Evolutionary conservation across 192 early-diverging fungal species (phyloP).

Genomic region (Coemansia sp.): DNA sequence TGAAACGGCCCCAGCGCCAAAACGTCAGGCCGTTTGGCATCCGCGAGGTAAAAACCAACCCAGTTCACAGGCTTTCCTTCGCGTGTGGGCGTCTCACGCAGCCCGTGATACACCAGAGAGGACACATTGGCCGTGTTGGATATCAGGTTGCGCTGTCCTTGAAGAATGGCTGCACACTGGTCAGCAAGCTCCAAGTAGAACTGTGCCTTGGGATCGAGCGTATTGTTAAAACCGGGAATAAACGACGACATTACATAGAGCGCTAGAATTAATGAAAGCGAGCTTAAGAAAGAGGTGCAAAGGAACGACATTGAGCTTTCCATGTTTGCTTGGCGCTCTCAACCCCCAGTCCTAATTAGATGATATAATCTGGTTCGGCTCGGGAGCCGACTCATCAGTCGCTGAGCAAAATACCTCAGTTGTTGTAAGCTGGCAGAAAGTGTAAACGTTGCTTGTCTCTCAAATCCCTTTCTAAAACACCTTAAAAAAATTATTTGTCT

Average conservation of each 20-base stretch:
- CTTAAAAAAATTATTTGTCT: neutral
- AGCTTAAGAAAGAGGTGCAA: neutral
- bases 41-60: slow-evolving; percentile 81
- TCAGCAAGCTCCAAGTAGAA: slow-evolving; percentile 71
- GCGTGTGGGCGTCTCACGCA: slow-evolving; percentile 66
- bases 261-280: neutral
- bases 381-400: too few relatives aligned
- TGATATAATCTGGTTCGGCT: neutral
- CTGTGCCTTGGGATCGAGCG: slow-evolving; percentile 59
- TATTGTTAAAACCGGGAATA: slow-evolving; percentile 47
- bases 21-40: slow-evolving; percentile 39
- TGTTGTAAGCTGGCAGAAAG: too few relatives aligned
- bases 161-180: slow-evolving; percentile 64
- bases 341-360: too few relatives aligned
- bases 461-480: neutral
- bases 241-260: slow-evolving; percentile 29
- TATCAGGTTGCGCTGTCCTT: slow-evolving; percentile 69
- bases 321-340: too few relatives aligned
- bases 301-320: too few relatives aligned
- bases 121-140: slow-evolving; percentile 83
- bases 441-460: neutral
- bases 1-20: slow-evolving; percentile 90
- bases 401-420: too few relatives aligned
- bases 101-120: slow-evolving; percentile 75
- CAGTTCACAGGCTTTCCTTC: slow-evolving; percentile 70